Evolutionary conservation across 2,329 filamentous ascomycete genomes (phyloP).

Genomic region (Scedosporium boydii): DNA sequence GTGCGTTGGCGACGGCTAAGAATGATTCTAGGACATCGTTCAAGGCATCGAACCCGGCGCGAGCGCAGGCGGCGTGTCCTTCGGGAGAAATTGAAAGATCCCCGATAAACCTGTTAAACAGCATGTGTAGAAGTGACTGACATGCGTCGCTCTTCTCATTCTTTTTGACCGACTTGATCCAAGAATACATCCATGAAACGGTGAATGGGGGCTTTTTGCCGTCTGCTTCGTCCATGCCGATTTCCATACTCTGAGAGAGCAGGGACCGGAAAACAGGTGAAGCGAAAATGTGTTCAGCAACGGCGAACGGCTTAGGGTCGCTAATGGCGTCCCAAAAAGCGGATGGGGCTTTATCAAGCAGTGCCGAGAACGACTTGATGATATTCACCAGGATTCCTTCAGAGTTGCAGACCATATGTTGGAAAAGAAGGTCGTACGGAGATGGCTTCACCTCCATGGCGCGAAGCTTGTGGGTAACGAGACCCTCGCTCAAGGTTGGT

Average conservation of each 20-base stretch:
- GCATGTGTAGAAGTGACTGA: slow-evolving; percentile 64
- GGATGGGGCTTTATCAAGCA: slow-evolving; percentile 66
- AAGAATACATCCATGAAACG: slow-evolving; percentile 68
- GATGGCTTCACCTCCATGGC: slow-evolving; percentile 68
- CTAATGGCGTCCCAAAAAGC: slow-evolving; percentile 87
- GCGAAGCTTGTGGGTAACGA: slow-evolving; percentile 70
- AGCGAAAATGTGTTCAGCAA: slow-evolving; percentile 76
- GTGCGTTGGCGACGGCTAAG: slow-evolving; percentile 25
- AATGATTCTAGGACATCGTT: slow-evolving; percentile 48
- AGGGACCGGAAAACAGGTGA: slow-evolving; percentile 57
- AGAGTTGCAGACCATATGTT: slow-evolving; percentile 43
- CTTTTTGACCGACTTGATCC: slow-evolving; percentile 67
- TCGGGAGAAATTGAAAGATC: slow-evolving; percentile 43
- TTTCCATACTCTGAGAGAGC: slow-evolving; percentile 49
- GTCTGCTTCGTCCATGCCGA: slow-evolving; percentile 7
- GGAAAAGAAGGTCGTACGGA: slow-evolving; percentile 54
- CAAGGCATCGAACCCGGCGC: slow-evolving; percentile 54
- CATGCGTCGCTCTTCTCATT: slow-evolving; percentile 72
- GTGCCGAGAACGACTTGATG: slow-evolving; percentile 57
- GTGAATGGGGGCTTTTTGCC: slow-evolving; percentile 39
- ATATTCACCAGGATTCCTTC: slow-evolving; percentile 56
- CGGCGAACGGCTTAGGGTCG: slow-evolving; percentile 65
- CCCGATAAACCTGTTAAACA: slow-evolving; percentile 56
- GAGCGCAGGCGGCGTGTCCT: slow-evolving; percentile 52
- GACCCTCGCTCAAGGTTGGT: slow-evolving; percentile 59